Evolutionary conservation across 331 rosid genomes (phyloP), one percentile per base, ranked within the genome.

Genomic region (Phaseolus coccineus): DNA sequence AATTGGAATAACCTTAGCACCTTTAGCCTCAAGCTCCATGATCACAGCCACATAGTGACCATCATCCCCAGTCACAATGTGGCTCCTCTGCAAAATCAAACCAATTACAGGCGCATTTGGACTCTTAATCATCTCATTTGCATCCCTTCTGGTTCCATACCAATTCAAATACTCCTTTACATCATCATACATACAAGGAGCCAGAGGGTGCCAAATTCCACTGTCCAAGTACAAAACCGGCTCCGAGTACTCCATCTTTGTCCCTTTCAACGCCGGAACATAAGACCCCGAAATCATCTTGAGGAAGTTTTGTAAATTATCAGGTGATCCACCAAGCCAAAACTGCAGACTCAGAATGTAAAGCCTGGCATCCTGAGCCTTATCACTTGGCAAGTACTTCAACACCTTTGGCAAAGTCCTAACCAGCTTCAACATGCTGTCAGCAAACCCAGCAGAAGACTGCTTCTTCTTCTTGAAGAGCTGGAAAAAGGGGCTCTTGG

Each of bases 141-240:
- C 66, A 59, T 59, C 66, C 66, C 66, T 59, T 59, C 66, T 59
- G 1, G 66, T 28, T 59, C 66, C 66, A 12, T 59, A 59, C 66
- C 66, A 59, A 28, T 59, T 59, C 66, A 59, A 59, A 59, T 59
- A 59, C 66, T 59, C 66, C 66, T 59, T 59, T 39, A 59, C 66
- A 12, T 59, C 66, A 59, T 59, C 66, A 59, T 59, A 59, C 66
- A 59, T 59, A 28, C 66, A 59, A 59, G 66, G 66, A 4, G 66
- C 66, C 1, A 59, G 39, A 59, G 66, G 66, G 66, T 59, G 66
- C 66, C 66, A 59, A 13, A 59, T 59, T 59, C 66, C 66, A 59
- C 9, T 59, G 39, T 59, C 66, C 66, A 59, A 28, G 66, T 59
- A 59, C 19, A 59, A 59, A 59, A 59, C 66, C 3, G 66, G 66